phyloP scores from a whole-genome alignment of 2,329 filamentous ascomycete genomes.

The Fusarium setosum region DNA sequence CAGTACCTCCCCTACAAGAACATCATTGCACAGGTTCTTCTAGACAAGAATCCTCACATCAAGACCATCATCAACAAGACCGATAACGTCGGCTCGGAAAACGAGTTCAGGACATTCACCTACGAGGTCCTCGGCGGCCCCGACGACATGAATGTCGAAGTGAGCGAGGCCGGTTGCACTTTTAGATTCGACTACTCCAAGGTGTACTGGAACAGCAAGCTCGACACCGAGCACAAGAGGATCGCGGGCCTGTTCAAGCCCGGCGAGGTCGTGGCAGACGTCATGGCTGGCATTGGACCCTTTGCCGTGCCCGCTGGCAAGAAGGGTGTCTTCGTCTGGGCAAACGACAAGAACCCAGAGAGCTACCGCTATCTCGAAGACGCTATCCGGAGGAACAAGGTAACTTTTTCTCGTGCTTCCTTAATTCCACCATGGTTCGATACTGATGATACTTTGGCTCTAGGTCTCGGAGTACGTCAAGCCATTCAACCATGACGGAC shows the following conservation, averaged over 20 bases:
- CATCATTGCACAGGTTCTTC: conserved; percentile 84
- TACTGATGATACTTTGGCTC: conserved; percentile 17
- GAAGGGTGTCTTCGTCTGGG: conserved; percentile 92
- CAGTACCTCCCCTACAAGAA: conserved; percentile 87
- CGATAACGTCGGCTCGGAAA: conserved; percentile 86
- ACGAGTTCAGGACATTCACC: conserved; percentile 88
- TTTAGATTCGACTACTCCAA: conserved; percentile 95
- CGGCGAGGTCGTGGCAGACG: conserved; percentile 92
- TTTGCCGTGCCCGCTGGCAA: conserved; percentile 94
- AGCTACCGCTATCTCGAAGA: conserved; percentile 79
- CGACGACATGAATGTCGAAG: conserved; percentile 84
- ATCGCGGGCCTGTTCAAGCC: conserved; percentile 80
- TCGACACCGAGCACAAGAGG: conserved; percentile 89
- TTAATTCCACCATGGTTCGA: background rate
- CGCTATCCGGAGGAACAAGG: conserved; percentile 83
- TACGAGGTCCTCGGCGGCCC: conserved; percentile 91
- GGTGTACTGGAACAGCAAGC: conserved; percentile 97
- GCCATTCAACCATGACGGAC: conserved; percentile 85
- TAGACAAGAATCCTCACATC: conserved; percentile 88
- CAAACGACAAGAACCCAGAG: conserved; percentile 96
- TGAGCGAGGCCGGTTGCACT: conserved; percentile 84
- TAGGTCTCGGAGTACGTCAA: conserved; percentile 76
- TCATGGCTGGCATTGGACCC: conserved; percentile 97
- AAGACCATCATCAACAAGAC: conserved; percentile 96
- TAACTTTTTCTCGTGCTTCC: conserved; percentile 47